Percentiles rank a stretch among this genome's conserved stretches.
Evolutionary conservation across 495 filamentous ascomycete genomes (phyloP).

Genomic region (Lasiosphaeria ovina): DNA sequence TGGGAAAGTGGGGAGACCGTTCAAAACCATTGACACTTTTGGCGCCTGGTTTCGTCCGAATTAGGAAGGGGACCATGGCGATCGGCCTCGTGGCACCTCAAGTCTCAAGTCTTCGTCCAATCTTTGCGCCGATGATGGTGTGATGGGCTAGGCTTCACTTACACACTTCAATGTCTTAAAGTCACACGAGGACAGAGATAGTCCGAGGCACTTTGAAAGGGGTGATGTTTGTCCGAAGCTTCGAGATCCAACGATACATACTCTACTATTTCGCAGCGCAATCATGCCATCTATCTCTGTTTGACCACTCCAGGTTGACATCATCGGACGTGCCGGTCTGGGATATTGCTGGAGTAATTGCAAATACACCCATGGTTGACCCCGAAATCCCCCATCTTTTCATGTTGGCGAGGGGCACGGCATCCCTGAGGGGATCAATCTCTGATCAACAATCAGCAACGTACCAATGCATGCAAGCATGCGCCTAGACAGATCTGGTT

Average conservation of each 20-base stretch:
- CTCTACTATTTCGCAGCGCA: background rate
- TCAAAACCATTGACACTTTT: background rate
- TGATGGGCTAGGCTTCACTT: background rate
- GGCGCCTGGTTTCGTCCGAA: background rate
- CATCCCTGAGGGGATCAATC: conserved; percentile 24
- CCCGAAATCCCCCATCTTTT: background rate
- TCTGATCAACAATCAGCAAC: conserved; percentile 15
- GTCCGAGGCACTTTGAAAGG: background rate
- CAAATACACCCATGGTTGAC: background rate
- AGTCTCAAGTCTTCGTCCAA: background rate
- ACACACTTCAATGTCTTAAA: no score
- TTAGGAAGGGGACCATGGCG: background rate
- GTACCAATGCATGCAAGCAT: conserved; percentile 1
- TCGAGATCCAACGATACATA: background rate
- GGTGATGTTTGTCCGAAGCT: no score
- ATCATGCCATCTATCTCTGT: conserved; percentile 6
- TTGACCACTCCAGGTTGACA: conserved; percentile 6
- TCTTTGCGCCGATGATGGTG: background rate
- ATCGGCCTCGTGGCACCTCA: background rate
- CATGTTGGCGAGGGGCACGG: background rate
- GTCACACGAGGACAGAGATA: no score
- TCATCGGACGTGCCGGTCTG: background rate
- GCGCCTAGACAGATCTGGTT: conserved; percentile 37
- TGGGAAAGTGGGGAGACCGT: background rate
- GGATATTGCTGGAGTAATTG: conserved; percentile 2